phyloP scores from a whole-genome alignment of 768 basidiomycete species.

The Arthromyces matolae region DNA sequence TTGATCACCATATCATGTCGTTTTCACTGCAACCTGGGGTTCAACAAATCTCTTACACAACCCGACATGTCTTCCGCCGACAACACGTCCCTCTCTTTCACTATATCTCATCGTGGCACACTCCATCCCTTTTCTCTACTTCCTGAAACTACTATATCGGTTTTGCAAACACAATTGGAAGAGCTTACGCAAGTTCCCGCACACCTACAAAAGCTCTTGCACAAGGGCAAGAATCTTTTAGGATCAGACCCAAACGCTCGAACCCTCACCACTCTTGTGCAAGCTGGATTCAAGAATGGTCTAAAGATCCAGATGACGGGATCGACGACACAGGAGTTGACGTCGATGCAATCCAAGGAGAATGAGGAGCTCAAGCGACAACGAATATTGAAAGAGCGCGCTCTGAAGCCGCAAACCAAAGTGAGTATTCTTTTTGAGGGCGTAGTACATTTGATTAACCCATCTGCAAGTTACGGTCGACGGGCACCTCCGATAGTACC shows the following conservation, averaged over 20 bases:
- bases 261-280: conserved; percentile 26
- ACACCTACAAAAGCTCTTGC: conserved; percentile 66
- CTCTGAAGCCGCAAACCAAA: conserved; percentile 54
- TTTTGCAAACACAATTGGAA: conserved; percentile 49
- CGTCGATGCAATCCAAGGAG: conserved; percentile 51
- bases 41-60: too few species aligned
- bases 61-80: conserved; percentile 19
- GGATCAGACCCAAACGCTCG: conserved; percentile 23
- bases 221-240: conserved; percentile 56
- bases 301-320: conserved; percentile 70
- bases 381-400: conserved; percentile 55
- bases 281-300: conserved; percentile 60
- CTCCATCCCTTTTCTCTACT: conserved; percentile 44
- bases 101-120: conserved; percentile 47
- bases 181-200: conserved; percentile 66
- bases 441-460: too few species aligned
- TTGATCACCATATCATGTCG: not conserved
- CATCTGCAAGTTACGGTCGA: conserved; percentile 63
- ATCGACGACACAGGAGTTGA: conserved; percentile 55
- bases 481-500: conserved; percentile 36
- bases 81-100: conserved; percentile 14
- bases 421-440: conserved; percentile 32
- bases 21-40: not conserved
- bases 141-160: conserved; percentile 47
- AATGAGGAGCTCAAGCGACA: conserved; percentile 54